Evolutionary conservation across 2,329 filamentous ascomycete species (phyloP), one percentile per base, ranked within the genome.

Genomic region (Nemania abortiva): DNA sequence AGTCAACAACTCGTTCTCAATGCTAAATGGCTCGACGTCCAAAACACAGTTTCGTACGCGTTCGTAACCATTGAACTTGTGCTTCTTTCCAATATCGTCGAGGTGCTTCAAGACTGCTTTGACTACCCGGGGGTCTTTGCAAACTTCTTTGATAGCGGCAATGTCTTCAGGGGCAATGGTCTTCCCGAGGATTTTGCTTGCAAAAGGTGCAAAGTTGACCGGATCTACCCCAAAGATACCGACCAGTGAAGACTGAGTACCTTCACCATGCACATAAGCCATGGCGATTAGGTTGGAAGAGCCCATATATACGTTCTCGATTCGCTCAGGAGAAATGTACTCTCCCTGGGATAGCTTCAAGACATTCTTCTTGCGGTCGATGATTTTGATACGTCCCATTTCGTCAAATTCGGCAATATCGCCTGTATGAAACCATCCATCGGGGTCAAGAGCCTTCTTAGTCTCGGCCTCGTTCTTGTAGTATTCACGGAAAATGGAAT

Each of bases 331-430:
- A 1, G 95, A 97, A 77, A 99, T 94, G 83, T 99, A 99, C 84
- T 99, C 96, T 80, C 96, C 96, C 82, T 99, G 96, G 0, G 95
- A 91, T 65, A 99, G 89, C 87, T 99, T 99, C 79, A 99, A 89
- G n/a, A 99, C 93, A 82, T 98, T 98, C 91, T 99, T 99, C 83
- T 94, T 91, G 76, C 96, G 94, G 82, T 99, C 96, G 76, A 99
- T 91, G 81, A 99, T 97, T 81, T 89, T 90, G 85, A 98, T 91
- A 69, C 95, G 93, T 70, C 96, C 96, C 77, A 92, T 82, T 74
- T 90, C 90, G 81, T 99, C 96, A 27, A 99, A 86, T 72, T 90
- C 88, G 77, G 90, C 93, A 73, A 99, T 95, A 77, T 99, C 96
- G 64, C 96, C 96, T 0, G 94, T 98, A 79, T 92, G 92, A 88